Conservation (phyloP, 108 stramenopile species). For the Pseudonitzschia pungens region DNA sequence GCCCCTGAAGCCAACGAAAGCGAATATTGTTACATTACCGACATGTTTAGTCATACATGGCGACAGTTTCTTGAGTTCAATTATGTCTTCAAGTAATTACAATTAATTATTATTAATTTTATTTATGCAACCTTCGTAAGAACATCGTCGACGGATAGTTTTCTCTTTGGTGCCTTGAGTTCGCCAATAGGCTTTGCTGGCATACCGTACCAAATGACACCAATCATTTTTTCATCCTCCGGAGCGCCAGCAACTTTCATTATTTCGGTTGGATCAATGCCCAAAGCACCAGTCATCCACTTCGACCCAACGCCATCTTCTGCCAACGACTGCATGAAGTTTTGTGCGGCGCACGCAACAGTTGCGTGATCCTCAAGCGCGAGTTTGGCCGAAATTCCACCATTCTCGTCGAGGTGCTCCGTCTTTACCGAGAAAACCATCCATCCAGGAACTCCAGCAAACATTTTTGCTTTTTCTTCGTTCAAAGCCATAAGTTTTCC, state of each 20-base stretch:
- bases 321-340: slow-evolving; percentile 3
- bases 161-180: slow-evolving; percentile 2
- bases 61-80: background rate
- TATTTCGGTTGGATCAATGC: slow-evolving; percentile 2
- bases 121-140: background rate
- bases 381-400: slow-evolving; percentile 8
- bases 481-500: background rate
- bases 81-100: background rate
- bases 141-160: slow-evolving; percentile 4
- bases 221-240: slow-evolving; percentile 5
- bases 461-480: slow-evolving; percentile 6
- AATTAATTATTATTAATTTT: background rate
- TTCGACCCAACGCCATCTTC: background rate
- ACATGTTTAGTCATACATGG: too few relatives aligned
- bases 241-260: slow-evolving; percentile 2
- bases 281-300: slow-evolving; percentile 7
- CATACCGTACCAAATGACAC: slow-evolving; percentile 8
- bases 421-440: slow-evolving; percentile 2
- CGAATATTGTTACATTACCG: too few relatives aligned
- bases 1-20: too few relatives aligned
- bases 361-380: background rate
- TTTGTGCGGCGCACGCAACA: slow-evolving; percentile 6
- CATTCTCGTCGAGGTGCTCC: background rate
- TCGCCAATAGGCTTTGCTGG: background rate
- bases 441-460: slow-evolving; percentile 4